Conservation (phyloP, 257 asterid species). For the Cordia subcordata region DNA sequence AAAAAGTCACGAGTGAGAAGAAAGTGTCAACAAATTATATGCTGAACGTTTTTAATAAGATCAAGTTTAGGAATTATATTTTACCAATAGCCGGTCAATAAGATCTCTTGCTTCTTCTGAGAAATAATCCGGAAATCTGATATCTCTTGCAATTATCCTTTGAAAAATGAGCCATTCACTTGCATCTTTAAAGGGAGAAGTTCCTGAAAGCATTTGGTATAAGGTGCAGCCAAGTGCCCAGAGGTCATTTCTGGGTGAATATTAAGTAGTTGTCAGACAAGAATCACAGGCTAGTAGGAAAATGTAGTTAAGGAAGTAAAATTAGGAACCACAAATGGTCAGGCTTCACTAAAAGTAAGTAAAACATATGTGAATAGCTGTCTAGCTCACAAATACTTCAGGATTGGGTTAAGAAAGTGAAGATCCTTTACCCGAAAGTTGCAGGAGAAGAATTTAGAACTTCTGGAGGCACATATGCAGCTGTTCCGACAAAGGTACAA, state of each 20-base stretch:
- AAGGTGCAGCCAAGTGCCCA: slow-evolving; percentile 99
- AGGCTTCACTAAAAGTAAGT: neutral
- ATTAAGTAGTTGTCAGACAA: slow-evolving; percentile 10
- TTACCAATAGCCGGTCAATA: slow-evolving; percentile 85
- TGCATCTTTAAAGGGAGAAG: slow-evolving; percentile 93
- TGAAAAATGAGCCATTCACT: slow-evolving; percentile 99
- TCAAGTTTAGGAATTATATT: neutral
- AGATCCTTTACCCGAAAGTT: slow-evolving; percentile 58
- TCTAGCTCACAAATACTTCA: neutral
- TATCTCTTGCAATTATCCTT: slow-evolving; percentile 87
- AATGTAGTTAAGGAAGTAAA: slow-evolving; percentile 9
- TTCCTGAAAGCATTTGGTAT: slow-evolving; percentile 98
- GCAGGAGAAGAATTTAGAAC: slow-evolving; percentile 97
- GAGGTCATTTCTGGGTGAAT: slow-evolving; percentile 78
- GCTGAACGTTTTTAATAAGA: too few species aligned
- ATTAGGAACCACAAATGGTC: neutral
- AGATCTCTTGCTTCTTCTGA: slow-evolving; percentile 87
- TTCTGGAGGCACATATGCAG: slow-evolving; percentile 99
- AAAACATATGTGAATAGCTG: too few species aligned
- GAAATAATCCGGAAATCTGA: slow-evolving; percentile 79
- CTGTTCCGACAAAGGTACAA: slow-evolving; percentile 98
- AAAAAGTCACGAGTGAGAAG: neutral
- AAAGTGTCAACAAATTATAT: neutral
- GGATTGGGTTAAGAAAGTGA: neutral
- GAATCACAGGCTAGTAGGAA: slow-evolving; percentile 4